Base-by-base conservation (phyloP, 768 basidiomycete genomes). In the Phlebiopsis flavidoalba region DNA sequence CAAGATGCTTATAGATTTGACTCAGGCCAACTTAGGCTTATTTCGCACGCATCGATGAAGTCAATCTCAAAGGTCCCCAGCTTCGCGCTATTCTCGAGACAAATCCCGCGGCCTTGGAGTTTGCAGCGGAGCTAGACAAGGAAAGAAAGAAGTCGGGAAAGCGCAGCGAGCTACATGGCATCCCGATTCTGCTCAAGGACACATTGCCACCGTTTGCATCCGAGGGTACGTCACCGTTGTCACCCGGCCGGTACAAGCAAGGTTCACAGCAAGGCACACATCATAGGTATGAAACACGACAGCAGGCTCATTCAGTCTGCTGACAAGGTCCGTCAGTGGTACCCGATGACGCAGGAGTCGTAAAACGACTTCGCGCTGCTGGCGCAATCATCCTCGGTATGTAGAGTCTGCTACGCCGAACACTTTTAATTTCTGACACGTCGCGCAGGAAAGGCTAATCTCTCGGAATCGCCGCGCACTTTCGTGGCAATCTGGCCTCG, bases 1-100 rank as follows among this genome's bases (percentile, higher is more conserved):
- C 21, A 8, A 14, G 40, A 24, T 21, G 31, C 17, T 19, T 12
- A 24, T 21, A 53, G 26, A 8, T 26, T 43, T 46, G 11, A 21
- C 7, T 58, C 24, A 24, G 26, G 26, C 26, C 26, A 60, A 8
- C 31, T 11, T 57, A 88, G 86, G 84, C 85, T 2, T 88, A 88
- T 68, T 75, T 88, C 63, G 80, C 81, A 11, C 78, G 87, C 1
- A 87, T 88, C 24, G 82, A 86, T 4, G 82, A 88, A 66, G 87
- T 89, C n/a, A 88, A 88, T 65, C 65, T 80, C 17, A 74, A 82
- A 59, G 85, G 86, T 1, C 81, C 85, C 11, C 71, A 71, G 48
- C 71, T 89, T 8, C 81, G 78, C 10, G 86, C 86, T 0, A 77
- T 88, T 5, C 71, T 86, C 14, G 87, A 88, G 59, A 72, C 73